Base-by-base conservation (phyloP, 2,329 filamentous ascomycete species). In the Penicillium oxalicum region DNA sequence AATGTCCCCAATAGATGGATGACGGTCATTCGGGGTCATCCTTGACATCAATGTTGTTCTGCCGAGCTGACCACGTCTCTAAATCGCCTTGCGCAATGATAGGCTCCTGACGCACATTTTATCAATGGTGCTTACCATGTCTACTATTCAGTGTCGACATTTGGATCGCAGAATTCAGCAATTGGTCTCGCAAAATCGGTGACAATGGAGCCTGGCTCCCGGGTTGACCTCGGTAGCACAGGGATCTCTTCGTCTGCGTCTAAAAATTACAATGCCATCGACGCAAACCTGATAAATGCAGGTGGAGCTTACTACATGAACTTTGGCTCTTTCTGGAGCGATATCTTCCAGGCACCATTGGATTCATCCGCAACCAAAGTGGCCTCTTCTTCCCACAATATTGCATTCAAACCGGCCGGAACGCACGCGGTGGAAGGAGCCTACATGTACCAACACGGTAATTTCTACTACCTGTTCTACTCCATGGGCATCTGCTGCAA, bases 301-400 rank as follows among this genome's bases (percentile, higher is more conserved):
- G 68, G 67, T 33, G 56, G 54, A 7, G 63, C 50, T 2, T 77
- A 76, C 55, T 74, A 75, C 49, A 67, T 83, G 61, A 80, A 74
- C 51, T 88, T 86, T 53, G 84, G 84, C 25, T 84, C 80, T 9
- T 88, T 86, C 74, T 88, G 83, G 82, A 65, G 70, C 5, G 78
- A 82, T 59, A 74, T 87, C 50, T 84, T 80, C 68, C 79, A 81
- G 60, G 79, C 80, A 1, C 61, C 70, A 33, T 75, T 86, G 61
- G 60, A 61, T 24, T 56, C 60, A 3, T 56, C 55, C 1, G 69
- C 69, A 4, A 60, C 61, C 2, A 64, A 60, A 34, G 55, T 60
- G 2, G 57, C 62, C 0, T 60, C 61, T 1, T 59, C 65, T 9
- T 65, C 75, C 0, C 67, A 72, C 49, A 74, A 82, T 44, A 66